These are phyloP conservation scores for Sphaerulina musiva DNA, from an alignment of 2,329 filamentous ascomycete species.

Conservation along the genomic window DNA sequence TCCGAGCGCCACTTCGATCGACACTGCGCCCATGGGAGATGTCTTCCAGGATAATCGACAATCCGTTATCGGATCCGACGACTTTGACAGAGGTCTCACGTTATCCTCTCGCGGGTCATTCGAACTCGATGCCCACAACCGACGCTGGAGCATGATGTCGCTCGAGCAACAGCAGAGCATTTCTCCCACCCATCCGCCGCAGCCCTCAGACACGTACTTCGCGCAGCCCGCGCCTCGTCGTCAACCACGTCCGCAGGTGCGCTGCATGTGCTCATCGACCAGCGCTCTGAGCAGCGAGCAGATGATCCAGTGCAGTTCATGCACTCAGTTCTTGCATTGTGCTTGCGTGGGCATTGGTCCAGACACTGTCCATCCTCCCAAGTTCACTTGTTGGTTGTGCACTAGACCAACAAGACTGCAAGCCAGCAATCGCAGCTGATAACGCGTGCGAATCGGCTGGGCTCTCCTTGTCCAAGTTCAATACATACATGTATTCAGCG, in stretches of 20 bases:
- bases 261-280: slow-evolving; percentile 52
- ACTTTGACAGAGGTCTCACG: slow-evolving; percentile 14
- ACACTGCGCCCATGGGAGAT: slow-evolving; percentile 28
- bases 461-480: neutral
- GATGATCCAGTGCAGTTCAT: slow-evolving; percentile 59
- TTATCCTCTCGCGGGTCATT: slow-evolving; percentile 26
- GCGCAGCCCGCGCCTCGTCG: slow-evolving; percentile 31
- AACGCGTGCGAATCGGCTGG: neutral
- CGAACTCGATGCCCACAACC: slow-evolving; percentile 39
- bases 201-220: slow-evolving; percentile 33
- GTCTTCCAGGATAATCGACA: slow-evolving; percentile 18
- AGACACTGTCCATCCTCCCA: slow-evolving; percentile 38
- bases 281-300: slow-evolving; percentile 45
- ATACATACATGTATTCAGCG: slow-evolving; percentile 9
- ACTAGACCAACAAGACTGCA: slow-evolving; percentile 24
- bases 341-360: slow-evolving; percentile 51
- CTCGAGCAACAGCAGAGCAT: slow-evolving; percentile 41
- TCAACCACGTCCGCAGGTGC: slow-evolving; percentile 33
- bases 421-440: slow-evolving; percentile 6
- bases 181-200: slow-evolving; percentile 17
- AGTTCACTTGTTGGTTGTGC: slow-evolving; percentile 49
- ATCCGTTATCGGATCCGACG: slow-evolving; percentile 14
- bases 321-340: slow-evolving; percentile 57
- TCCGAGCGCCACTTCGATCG: slow-evolving; percentile 22
- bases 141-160: slow-evolving; percentile 42